Conservation (phyloP, 1,139 yeast species). For the Magnusiomyces tetraspermus region DNA sequence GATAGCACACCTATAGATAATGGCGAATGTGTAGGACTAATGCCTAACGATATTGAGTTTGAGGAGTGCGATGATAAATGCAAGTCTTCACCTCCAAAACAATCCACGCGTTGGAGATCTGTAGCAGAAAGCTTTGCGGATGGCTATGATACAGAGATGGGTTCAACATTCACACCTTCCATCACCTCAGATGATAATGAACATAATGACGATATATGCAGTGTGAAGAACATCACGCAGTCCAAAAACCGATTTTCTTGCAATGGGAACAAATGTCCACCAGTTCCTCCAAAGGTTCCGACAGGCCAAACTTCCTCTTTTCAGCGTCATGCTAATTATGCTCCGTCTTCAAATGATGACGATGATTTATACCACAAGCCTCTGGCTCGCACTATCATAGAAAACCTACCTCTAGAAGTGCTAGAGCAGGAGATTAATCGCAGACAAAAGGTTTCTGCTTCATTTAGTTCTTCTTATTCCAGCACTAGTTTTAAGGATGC, state of each 20-base stretch:
- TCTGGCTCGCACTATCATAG: background rate
- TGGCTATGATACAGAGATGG: too few species aligned
- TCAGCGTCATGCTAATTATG: background rate
- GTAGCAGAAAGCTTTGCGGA: too few species aligned
- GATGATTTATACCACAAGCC: background rate
- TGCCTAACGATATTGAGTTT: too few species aligned
- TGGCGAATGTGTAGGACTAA: too few species aligned
- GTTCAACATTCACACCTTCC: too few species aligned
- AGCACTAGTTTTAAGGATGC: background rate
- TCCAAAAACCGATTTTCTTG: background rate
- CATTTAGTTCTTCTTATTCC: background rate
- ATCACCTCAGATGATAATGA: too few species aligned
- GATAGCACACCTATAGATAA: background rate
- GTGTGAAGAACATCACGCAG: background rate
- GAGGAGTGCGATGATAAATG: too few species aligned
- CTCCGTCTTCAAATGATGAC: background rate
- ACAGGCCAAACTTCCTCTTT: background rate
- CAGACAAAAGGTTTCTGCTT: background rate
- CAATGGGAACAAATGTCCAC: background rate
- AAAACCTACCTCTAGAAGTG: background rate
- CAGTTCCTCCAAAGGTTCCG: background rate
- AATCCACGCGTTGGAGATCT: too few species aligned
- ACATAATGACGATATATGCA: background rate
- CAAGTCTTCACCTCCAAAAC: too few species aligned
- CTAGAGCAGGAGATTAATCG: background rate